Percentiles rank a stretch among this genome's conserved stretches.
These are phyloP conservation scores for Wickerhamiella spandovensis DNA, from an alignment of 805 yeast species.

Conservation along the genomic window DNA sequence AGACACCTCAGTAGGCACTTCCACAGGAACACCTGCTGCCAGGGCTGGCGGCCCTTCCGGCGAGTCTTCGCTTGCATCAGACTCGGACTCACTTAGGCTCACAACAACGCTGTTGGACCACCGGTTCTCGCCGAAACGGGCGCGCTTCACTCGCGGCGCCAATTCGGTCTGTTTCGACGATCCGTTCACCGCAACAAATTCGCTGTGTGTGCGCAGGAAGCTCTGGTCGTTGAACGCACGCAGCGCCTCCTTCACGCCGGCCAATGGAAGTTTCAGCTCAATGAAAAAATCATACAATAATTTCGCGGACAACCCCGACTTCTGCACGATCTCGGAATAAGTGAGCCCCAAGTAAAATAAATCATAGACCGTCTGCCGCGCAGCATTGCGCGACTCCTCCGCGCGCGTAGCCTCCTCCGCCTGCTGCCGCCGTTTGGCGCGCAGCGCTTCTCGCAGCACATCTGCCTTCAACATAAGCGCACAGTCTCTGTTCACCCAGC, in stretches of 20 bases:
- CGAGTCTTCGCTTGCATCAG: not conserved
- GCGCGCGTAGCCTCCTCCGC: conserved; percentile 3
- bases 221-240: not conserved
- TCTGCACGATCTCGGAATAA: conserved; percentile 17
- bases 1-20: not conserved
- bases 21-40: no score
- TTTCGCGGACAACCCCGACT: conserved; percentile 5
- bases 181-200: not conserved
- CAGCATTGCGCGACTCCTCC: conserved; percentile 4
- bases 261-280: not conserved
- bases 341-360: conserved; percentile 18
- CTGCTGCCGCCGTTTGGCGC: conserved; percentile 12
- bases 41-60: no score
- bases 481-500: no score
- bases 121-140: not conserved
- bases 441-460: conserved; percentile 14
- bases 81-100: not conserved
- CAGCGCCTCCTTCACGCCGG: not conserved
- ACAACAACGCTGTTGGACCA: not conserved
- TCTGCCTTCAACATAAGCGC: conserved; percentile 3
- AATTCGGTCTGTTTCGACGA: not conserved
- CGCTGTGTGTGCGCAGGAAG: not conserved
- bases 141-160: not conserved
- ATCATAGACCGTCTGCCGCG: conserved; percentile 13
- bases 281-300: conserved; percentile 5